Conservation (phyloP, 2,329 filamentous ascomycete genomes). For the Fusarium devonianum region DNA sequence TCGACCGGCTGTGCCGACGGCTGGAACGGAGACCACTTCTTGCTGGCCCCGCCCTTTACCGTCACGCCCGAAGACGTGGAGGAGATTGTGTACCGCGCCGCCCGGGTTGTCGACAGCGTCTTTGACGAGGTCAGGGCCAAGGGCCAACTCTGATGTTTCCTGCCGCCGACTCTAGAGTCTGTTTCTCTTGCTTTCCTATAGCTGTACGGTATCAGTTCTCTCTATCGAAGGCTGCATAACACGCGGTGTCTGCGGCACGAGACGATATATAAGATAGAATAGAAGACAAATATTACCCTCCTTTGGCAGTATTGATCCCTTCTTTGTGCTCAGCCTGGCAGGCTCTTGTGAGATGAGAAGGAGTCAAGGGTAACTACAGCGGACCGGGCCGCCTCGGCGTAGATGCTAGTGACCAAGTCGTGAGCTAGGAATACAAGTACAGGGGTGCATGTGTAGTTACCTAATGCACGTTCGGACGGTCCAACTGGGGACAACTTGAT, state of each 20-base stretch:
- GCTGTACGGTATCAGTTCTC: background rate
- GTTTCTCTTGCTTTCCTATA: background rate
- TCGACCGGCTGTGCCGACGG: slow-evolving; percentile 1
- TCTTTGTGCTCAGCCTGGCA: background rate
- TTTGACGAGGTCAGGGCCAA: background rate
- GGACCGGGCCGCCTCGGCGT: background rate
- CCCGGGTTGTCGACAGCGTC: slow-evolving; percentile 3
- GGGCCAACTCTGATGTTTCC: background rate
- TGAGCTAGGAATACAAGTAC: background rate
- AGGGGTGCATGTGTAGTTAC: background rate
- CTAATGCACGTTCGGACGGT: too few species aligned
- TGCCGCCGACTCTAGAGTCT: background rate
- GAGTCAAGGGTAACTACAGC: background rate
- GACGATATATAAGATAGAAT: background rate
- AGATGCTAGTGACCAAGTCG: background rate
- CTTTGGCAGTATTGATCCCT: background rate
- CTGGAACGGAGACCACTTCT: slow-evolving; percentile 3
- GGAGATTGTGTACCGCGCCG: slow-evolving; percentile 4
- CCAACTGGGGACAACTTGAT: too few species aligned
- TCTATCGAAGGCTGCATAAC: background rate
- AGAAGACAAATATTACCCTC: background rate
- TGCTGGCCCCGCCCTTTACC: slow-evolving; percentile 3
- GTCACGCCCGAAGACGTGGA: background rate
- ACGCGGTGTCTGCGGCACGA: background rate
- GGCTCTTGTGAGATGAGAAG: background rate